Conservation (phyloP, 352 stramenopile species). For the Phytopythium helicoides region DNA sequence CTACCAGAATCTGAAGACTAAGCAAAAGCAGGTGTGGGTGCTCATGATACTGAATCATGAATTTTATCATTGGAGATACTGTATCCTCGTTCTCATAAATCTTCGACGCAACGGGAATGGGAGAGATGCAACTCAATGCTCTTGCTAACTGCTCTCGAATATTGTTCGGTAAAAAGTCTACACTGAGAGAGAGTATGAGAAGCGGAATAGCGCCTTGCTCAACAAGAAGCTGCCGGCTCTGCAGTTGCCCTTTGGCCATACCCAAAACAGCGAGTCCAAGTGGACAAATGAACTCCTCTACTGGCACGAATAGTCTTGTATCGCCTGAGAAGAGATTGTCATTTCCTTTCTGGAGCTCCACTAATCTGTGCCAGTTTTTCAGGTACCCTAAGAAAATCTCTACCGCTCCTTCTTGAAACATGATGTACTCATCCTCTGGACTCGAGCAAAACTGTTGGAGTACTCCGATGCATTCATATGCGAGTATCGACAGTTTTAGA, state of each 20-base stretch:
- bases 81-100: conserved; percentile 38
- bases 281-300: conserved; percentile 12
- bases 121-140: conserved; percentile 23
- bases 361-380: conserved; percentile 14
- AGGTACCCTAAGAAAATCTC: conserved; percentile 42
- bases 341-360: not conserved
- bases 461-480: conserved; percentile 35
- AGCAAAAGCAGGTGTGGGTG: conserved; percentile 27
- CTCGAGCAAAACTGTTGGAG: conserved; percentile 35
- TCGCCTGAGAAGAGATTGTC: not conserved
- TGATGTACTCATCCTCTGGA: conserved; percentile 33
- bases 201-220: conserved; percentile 35
- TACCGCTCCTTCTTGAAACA: conserved; percentile 38
- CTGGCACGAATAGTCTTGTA: not conserved
- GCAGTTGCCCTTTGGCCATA: conserved; percentile 9
- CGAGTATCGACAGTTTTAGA: conserved; percentile 10
- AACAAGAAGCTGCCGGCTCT: conserved; percentile 25
- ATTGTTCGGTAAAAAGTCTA: conserved; percentile 15
- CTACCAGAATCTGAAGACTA: conserved; percentile 43
- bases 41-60: conserved; percentile 16
- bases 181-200: conserved; percentile 28
- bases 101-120: conserved; percentile 15
- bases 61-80: conserved; percentile 52
- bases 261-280: conserved; percentile 9
- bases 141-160: conserved; percentile 21